Evolutionary conservation across 176 grass and related monocot genomes (phyloP).

Genomic region (Aechmea fasciata): DNA sequence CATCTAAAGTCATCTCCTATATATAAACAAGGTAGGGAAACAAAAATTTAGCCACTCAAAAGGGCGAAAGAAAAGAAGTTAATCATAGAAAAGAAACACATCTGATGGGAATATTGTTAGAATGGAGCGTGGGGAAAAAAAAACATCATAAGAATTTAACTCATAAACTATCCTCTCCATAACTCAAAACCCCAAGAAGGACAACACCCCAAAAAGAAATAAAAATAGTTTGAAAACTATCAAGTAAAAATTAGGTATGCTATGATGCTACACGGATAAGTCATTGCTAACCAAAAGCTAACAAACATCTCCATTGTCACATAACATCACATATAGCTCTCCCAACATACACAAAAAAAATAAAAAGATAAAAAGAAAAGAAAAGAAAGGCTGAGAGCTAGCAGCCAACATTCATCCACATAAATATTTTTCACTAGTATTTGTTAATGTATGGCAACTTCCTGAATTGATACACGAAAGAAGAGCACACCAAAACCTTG

Average conservation of each 20-base stretch:
- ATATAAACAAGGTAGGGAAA: conserved; percentile 4
- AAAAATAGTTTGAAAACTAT: no score
- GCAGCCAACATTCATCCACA: background rate
- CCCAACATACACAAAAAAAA: background rate
- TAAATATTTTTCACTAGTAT: background rate
- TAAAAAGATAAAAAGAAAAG: background rate
- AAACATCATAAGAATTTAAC: background rate
- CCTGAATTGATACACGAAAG: conserved; percentile 41
- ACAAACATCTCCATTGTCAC: no score
- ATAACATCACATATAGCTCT: background rate
- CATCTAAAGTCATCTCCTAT: conserved; percentile 82
- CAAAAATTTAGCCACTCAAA: background rate
- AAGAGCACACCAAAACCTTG: conserved; percentile 42
- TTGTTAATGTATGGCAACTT: conserved; percentile 33
- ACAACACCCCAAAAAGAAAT: background rate
- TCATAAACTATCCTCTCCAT: background rate
- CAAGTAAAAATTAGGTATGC: no score
- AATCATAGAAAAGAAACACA: background rate
- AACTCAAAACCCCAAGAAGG: conserved; percentile 4
- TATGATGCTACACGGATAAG: no score
- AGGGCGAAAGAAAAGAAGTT: background rate
- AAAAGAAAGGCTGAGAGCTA: background rate
- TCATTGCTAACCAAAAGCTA: no score
- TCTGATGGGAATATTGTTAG: no score
- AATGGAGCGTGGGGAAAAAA: no score